A percentile compares a stretch with the other conserved stretches of the same genome.
Evolutionary conservation across 1,139 yeast species (phyloP).

Genomic region (Saccharomycopsis hybrid): DNA sequence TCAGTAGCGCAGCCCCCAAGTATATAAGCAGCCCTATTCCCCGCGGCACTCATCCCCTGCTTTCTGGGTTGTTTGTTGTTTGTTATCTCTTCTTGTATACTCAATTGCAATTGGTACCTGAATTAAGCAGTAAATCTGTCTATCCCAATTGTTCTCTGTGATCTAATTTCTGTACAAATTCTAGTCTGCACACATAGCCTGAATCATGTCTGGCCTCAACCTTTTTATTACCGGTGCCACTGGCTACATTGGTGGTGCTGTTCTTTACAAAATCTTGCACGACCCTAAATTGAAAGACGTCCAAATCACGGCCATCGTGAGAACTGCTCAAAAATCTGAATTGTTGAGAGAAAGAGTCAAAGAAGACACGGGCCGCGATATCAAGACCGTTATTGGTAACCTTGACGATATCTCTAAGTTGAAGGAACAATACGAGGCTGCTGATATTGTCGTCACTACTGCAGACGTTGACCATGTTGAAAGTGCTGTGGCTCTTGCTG

Average conservation of each 20-base stretch:
- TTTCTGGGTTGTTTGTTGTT: no score
- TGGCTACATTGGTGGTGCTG: constrained; percentile 34
- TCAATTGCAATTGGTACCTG: no score
- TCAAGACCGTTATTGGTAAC: constrained; percentile 26
- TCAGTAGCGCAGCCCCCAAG: no score
- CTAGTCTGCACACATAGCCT: no score
- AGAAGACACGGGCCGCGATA: constrained; percentile 24
- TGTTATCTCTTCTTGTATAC: no score
- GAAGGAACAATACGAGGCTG: constrained; percentile 25
- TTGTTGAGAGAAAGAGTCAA: no score
- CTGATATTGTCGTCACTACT: constrained; percentile 34
- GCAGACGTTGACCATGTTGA: constrained; percentile 36
- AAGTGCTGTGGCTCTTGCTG: constrained; percentile 28
- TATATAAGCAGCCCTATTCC: no score
- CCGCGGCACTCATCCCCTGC: no score
- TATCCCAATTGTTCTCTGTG: no score
- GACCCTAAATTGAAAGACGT: constrained; percentile 22
- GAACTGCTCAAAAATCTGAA: constrained; percentile 28
- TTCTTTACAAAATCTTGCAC: constrained; percentile 28
- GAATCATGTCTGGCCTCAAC: background rate
- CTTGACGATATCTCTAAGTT: constrained; percentile 28
- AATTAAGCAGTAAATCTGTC: no score
- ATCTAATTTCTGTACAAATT: no score
- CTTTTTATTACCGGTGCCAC: constrained; percentile 30
- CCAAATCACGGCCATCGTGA: constrained; percentile 29